A percentile compares a stretch with the other conserved stretches of the same genome.
Conservation (phyloP, 352 stramenopile genomes). For the Aphanomyces invadans region DNA sequence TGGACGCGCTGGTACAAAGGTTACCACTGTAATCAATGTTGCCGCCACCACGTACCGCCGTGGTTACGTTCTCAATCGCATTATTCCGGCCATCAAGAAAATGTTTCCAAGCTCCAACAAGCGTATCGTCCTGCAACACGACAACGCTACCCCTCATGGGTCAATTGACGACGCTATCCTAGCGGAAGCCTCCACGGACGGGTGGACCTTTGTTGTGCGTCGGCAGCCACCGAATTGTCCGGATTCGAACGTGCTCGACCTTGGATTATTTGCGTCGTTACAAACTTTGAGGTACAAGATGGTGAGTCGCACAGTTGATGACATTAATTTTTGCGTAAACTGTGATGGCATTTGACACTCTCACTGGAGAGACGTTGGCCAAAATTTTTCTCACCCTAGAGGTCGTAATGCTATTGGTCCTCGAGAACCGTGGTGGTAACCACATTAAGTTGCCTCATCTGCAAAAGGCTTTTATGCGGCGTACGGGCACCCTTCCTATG, state of each 20-base stretch:
- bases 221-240: constrained; percentile 29
- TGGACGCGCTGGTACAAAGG: constrained; percentile 3
- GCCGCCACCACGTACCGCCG: constrained; percentile 25
- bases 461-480: background rate
- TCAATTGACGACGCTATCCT: constrained; percentile 23
- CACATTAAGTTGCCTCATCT: constrained; percentile 15
- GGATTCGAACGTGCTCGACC: constrained; percentile 31
- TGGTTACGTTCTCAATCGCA: constrained; percentile 23
- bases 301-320: constrained; percentile 9
- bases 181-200: background rate
- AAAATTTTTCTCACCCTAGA: constrained; percentile 23
- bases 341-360: background rate
- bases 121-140: constrained; percentile 26
- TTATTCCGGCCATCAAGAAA: constrained; percentile 29
- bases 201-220: constrained; percentile 27
- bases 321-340: background rate
- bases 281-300: constrained; percentile 27
- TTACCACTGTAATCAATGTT: constrained; percentile 26
- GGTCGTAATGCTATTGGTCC: constrained; percentile 1
- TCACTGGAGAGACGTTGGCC: background rate
- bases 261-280: constrained; percentile 28
- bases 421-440: constrained; percentile 10
- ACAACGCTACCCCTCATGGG: constrained; percentile 29
- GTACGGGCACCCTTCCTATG: background rate
- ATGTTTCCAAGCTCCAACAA: constrained; percentile 10